A percentile compares a stretch with the other conserved stretches of the same genome.
phyloP scores from a whole-genome alignment of 805 yeast genomes.

The Kodamaea kaohsiungensis region DNA sequence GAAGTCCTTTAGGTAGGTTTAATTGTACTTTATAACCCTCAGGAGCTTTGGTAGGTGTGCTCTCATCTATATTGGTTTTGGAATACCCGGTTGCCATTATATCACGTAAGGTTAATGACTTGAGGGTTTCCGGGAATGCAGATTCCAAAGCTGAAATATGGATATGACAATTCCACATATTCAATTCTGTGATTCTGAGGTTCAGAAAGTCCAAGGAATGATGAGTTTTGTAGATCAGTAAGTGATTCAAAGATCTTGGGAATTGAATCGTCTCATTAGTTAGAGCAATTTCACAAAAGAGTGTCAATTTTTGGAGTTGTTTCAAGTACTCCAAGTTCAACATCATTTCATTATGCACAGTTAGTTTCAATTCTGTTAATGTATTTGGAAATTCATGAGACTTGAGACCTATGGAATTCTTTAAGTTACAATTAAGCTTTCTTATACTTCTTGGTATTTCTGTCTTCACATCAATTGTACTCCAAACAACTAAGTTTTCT shows the following conservation, averaged over 20 bases:
- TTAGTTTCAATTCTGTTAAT: not conserved
- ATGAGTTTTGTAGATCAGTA: not conserved
- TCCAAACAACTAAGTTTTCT: not conserved
- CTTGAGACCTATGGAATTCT: not conserved
- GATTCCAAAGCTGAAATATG: not conserved
- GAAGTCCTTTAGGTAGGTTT: not conserved
- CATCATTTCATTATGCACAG: not conserved
- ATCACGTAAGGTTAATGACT: not conserved
- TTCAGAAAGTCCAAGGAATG: not conserved
- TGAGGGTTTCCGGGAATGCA: not conserved
- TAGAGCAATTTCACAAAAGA: not conserved
- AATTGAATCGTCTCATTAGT: not conserved
- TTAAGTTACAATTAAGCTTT: not conserved
- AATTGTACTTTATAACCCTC: not conserved
- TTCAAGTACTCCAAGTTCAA: not conserved
- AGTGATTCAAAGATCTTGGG: not conserved
- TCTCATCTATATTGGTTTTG: not conserved
- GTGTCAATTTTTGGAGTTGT: not conserved
- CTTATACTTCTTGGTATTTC: not conserved
- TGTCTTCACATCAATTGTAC: not conserved
- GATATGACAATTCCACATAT: not conserved
- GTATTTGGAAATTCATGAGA: not conserved
- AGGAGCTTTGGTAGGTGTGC: not conserved
- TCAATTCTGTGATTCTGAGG: not conserved
- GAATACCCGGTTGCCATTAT: not conserved